These are phyloP conservation scores for Zanthoxylum bungeanum DNA, from an alignment of 345 rosid species.

Conservation along the genomic window DNA sequence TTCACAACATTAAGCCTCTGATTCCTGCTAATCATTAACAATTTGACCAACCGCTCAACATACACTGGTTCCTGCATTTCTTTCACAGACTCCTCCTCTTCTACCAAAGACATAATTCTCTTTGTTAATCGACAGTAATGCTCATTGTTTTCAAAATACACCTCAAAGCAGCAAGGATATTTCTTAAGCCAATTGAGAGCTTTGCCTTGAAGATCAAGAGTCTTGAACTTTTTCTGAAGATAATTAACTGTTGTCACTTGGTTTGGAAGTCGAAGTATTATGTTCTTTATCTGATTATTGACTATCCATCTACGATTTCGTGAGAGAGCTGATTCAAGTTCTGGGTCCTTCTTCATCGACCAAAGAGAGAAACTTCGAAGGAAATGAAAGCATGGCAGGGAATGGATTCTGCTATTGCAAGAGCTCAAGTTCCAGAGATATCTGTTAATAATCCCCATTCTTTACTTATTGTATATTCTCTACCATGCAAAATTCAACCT, in stretches of 20 bases:
- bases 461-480: neutral
- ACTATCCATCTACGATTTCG: constrained; percentile 86
- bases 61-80: constrained; percentile 60
- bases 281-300: constrained; percentile 84
- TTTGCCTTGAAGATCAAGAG: constrained; percentile 92
- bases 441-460: constrained; percentile 10
- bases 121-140: constrained; percentile 64
- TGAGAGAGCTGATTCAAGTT: constrained; percentile 78
- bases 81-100: constrained; percentile 74
- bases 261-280: constrained; percentile 67
- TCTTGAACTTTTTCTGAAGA: constrained; percentile 89
- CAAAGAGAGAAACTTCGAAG: constrained; percentile 70
- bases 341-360: constrained; percentile 89
- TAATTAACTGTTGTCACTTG: constrained; percentile 51
- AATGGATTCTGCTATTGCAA: constrained; percentile 9
- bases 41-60: constrained; percentile 55
- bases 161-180: constrained; percentile 86
- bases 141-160: constrained; percentile 59
- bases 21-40: constrained; percentile 81
- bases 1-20: constrained; percentile 72
- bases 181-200: constrained; percentile 91
- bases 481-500: neutral
- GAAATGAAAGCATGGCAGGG: constrained; percentile 12
- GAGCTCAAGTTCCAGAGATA: neutral
- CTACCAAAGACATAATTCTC: constrained; percentile 66